These are phyloP conservation scores for Paxillus involutus DNA, from an alignment of 768 basidiomycete species.

Conservation along the genomic window DNA sequence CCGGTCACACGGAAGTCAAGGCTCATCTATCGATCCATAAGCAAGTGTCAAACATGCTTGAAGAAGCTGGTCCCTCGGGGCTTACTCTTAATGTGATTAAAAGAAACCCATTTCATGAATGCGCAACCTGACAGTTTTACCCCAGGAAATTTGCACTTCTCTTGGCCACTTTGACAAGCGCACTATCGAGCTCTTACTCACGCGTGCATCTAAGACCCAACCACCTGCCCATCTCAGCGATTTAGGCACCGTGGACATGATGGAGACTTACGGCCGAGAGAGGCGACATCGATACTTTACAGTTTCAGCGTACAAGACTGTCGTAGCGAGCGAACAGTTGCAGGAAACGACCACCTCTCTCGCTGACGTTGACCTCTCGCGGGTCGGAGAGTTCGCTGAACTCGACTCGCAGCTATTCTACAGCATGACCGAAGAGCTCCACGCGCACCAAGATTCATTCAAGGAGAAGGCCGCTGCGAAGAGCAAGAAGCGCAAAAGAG, in stretches of 20 bases:
- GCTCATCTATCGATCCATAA: conserved; percentile 70
- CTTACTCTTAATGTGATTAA: conserved; percentile 67
- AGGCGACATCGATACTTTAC: conserved; percentile 86
- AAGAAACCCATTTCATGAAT: background rate
- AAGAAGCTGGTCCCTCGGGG: conserved; percentile 64
- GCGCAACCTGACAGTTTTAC: conserved; percentile 6
- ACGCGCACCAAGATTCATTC: conserved; percentile 50
- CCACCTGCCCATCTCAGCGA: conserved; percentile 75
- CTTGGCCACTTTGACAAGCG: conserved; percentile 77
- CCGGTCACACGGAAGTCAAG: conserved; percentile 44
- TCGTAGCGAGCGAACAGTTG: conserved; percentile 66
- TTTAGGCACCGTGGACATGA: conserved; percentile 64
- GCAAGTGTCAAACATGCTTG: conserved; percentile 74
- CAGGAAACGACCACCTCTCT: conserved; percentile 48
- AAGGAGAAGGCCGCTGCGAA: conserved; percentile 29
- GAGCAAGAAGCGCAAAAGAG: conserved; percentile 32
- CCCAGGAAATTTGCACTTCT: conserved; percentile 60
- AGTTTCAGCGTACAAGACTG: conserved; percentile 59
- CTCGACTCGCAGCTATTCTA: conserved; percentile 57
- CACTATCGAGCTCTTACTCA: conserved; percentile 78
- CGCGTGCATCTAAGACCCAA: conserved; percentile 59
- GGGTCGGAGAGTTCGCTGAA: conserved; percentile 54
- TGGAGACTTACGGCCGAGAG: conserved; percentile 85
- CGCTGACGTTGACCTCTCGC: conserved; percentile 44
- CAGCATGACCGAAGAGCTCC: conserved; percentile 39